Conservation (phyloP, 2,329 filamentous ascomycete genomes). For the Diaporthe sp. region DNA sequence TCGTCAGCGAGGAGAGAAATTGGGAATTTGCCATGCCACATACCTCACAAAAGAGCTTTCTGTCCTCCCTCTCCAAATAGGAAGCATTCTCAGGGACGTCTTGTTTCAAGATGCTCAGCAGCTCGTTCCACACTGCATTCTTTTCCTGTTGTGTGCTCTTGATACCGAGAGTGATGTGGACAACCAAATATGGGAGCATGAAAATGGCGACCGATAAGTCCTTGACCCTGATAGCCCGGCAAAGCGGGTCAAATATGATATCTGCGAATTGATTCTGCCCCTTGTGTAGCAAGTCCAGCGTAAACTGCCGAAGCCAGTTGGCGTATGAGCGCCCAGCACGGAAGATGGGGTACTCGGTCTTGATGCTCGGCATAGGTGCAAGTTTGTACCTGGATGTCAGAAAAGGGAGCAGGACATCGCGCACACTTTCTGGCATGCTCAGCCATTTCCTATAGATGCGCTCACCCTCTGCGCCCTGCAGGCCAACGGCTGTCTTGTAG, state of each 20-base stretch:
- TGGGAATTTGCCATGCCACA: conserved; percentile 46
- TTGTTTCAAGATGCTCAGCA: conserved; percentile 80
- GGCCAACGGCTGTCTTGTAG: conserved; percentile 71
- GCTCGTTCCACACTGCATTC: conserved; percentile 77
- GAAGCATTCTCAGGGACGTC: conserved; percentile 64
- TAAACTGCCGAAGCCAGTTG: conserved; percentile 85
- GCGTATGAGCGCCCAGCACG: conserved; percentile 76
- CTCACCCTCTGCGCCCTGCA: conserved; percentile 64
- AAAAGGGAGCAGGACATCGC: conserved; percentile 90
- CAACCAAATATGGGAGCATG: conserved; percentile 86
- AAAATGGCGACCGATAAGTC: conserved; percentile 91
- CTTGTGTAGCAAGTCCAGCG: conserved; percentile 85
- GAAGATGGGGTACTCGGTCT: conserved; percentile 84
- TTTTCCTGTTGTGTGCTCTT: conserved; percentile 71
- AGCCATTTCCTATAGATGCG: conserved; percentile 82
- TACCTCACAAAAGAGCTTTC: conserved; percentile 90
- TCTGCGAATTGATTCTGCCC: conserved; percentile 81
- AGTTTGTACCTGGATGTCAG: conserved; percentile 86
- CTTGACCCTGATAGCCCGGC: conserved; percentile 86
- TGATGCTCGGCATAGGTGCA: conserved; percentile 69
- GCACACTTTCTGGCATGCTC: conserved; percentile 80
- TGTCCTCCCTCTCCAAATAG: conserved; percentile 78
- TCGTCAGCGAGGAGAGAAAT: conserved; percentile 44
- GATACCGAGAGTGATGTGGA: conserved; percentile 86
- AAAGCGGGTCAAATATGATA: conserved; percentile 85